These are phyloP conservation scores for Coniochaeta sp. DNA, from an alignment of 2,329 filamentous ascomycete species.

Conservation along the genomic window DNA sequence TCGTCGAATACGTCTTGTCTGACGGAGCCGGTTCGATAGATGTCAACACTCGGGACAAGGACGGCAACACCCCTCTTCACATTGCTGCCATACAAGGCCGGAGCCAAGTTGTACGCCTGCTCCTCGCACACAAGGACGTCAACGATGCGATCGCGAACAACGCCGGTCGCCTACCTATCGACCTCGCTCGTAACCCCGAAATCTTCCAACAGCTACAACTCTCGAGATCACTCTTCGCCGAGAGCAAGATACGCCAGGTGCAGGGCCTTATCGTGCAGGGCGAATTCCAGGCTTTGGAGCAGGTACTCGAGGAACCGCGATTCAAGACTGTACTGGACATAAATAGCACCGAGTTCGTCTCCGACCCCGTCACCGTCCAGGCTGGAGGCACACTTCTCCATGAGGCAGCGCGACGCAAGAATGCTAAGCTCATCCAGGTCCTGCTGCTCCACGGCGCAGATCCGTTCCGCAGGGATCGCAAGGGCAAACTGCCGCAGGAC, in stretches of 20 bases:
- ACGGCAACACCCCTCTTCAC: slow-evolving; percentile 91
- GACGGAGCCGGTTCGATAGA: slow-evolving; percentile 63
- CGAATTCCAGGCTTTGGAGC: slow-evolving; percentile 72
- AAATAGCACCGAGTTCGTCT: slow-evolving; percentile 83
- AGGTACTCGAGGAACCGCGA: slow-evolving; percentile 74
- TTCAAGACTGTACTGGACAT: slow-evolving; percentile 86
- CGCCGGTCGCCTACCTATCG: slow-evolving; percentile 77
- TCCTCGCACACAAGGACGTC: slow-evolving; percentile 75
- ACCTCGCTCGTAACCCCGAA: slow-evolving; percentile 83
- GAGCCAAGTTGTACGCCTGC: slow-evolving; percentile 69
- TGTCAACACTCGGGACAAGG: slow-evolving; percentile 83
- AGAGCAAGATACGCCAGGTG: slow-evolving; percentile 76
- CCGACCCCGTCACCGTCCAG: slow-evolving; percentile 69
- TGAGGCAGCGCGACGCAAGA: slow-evolving; percentile 83
- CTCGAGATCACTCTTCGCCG: slow-evolving; percentile 80
- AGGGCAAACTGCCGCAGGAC: slow-evolving; percentile 91
- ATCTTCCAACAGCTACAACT: slow-evolving; percentile 95
- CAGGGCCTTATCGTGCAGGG: slow-evolving; percentile 67
- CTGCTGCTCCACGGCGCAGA: slow-evolving; percentile 91
- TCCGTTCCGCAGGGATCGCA: slow-evolving; percentile 89
- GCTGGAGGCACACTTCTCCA: slow-evolving; percentile 89
- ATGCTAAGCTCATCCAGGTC: slow-evolving; percentile 81
- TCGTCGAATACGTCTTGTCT: slow-evolving; percentile 91
- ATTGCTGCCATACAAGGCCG: slow-evolving; percentile 79
- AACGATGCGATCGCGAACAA: slow-evolving; percentile 85